These are phyloP conservation scores for Bidens hawaiensis DNA, from an alignment of 140 eudicot genomes.

Conservation along the genomic window DNA sequence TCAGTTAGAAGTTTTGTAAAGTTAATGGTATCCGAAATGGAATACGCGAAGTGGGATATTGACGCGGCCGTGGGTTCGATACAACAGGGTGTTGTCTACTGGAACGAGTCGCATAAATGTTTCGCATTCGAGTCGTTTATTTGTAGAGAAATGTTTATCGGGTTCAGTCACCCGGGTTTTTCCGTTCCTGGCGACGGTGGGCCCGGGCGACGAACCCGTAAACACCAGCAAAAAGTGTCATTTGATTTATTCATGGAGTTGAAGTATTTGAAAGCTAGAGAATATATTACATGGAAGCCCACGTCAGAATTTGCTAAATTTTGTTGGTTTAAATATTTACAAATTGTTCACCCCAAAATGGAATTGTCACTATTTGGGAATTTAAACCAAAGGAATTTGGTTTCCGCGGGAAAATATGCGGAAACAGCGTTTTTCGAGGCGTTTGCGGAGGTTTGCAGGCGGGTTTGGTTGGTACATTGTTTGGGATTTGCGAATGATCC, in stretches of 20 bases:
- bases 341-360: constrained; percentile 78
- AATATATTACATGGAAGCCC: constrained; percentile 68
- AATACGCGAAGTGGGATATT: constrained; percentile 72
- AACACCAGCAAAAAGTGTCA: constrained; percentile 30
- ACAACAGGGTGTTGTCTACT: constrained; percentile 48
- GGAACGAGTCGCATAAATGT: constrained; percentile 42
- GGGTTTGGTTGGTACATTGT: constrained; percentile 76
- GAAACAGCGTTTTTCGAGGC: constrained; percentile 57
- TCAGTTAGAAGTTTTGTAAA: constrained; percentile 52
- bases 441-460: constrained; percentile 62
- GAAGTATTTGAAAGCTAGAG: constrained; percentile 48
- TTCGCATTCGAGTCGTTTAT: constrained; percentile 79
- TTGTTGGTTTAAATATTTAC: constrained; percentile 53
- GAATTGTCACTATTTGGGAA: constrained; percentile 71
- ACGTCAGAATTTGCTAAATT: constrained; percentile 60
- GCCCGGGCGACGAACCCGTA: constrained; percentile 12
- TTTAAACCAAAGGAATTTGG: constrained; percentile 41
- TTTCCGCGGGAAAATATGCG: constrained; percentile 42
- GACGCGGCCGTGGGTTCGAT: constrained; percentile 62
- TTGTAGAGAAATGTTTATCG: constrained; percentile 61
- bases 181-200: constrained; percentile 32
- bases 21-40: constrained; percentile 61
- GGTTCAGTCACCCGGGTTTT: constrained; percentile 53
- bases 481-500: constrained; percentile 56
- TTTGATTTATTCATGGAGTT: constrained; percentile 58